phyloP scores from a whole-genome alignment of 2,329 filamentous ascomycete species.

The Fonsecaea multimorphosa region DNA sequence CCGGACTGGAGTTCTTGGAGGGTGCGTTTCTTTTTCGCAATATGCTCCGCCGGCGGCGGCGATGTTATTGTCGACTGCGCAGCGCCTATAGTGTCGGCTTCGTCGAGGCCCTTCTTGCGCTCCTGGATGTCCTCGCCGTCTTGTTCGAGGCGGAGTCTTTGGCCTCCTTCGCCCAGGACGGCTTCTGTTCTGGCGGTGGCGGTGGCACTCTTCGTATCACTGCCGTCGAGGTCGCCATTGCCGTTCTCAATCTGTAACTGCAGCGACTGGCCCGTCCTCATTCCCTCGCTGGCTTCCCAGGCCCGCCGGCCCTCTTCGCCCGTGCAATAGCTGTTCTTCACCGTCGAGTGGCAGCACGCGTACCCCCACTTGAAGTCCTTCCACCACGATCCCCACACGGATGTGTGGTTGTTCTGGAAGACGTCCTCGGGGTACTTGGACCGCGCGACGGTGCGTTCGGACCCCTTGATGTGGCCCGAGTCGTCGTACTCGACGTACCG shows the following conservation, averaged over 20 bases:
- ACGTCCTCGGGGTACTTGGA: conserved; percentile 94
- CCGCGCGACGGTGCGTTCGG: conserved; percentile 63
- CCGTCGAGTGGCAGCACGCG: conserved; percentile 87
- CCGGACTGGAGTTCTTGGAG: conserved; percentile 79
- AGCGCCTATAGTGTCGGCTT: conserved; percentile 15
- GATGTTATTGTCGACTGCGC: neutral
- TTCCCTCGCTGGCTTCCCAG: conserved; percentile 75
- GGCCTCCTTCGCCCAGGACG: conserved; percentile 38
- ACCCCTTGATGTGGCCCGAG: conserved; percentile 85
- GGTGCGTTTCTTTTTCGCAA: conserved; percentile 69
- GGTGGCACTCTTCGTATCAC: conserved; percentile 32
- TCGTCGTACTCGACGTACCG: conserved; percentile 94
- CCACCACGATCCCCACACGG: conserved; percentile 98
- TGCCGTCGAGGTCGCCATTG: conserved; percentile 37
- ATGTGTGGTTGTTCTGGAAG: conserved; percentile 85
- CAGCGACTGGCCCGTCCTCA: conserved; percentile 58
- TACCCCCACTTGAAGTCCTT: conserved; percentile 94
- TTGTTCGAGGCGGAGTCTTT: conserved; percentile 26
- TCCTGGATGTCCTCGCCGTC: conserved; percentile 11
- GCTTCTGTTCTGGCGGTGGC: conserved; percentile 19
- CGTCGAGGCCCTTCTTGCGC: conserved; percentile 40
- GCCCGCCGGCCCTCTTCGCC: conserved; percentile 84
- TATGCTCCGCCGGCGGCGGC: conserved; percentile 20
- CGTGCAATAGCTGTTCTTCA: conserved; percentile 98
- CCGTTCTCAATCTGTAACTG: conserved; percentile 37